These are phyloP conservation scores for Agroathelia rolfsii DNA, from an alignment of 1,284 basidiomycete species.

Conservation along the genomic window DNA sequence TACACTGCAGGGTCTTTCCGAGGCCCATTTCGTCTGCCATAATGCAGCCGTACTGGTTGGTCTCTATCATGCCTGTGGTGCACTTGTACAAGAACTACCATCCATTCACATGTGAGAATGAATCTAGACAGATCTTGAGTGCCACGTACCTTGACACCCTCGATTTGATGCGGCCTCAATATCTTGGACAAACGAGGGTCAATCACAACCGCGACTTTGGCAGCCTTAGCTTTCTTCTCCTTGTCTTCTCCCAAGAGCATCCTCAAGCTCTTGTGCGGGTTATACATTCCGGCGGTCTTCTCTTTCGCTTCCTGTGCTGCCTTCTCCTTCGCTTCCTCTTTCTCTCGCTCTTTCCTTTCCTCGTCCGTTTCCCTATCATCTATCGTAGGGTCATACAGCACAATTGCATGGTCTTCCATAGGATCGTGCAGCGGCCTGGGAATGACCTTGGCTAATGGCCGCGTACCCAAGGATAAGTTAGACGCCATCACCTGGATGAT, in stretches of 20 bases:
- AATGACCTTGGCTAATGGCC: conserved; percentile 74
- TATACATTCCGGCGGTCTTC: conserved; percentile 62
- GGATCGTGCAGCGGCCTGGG: conserved; percentile 93
- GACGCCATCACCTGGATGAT: conserved; percentile 56
- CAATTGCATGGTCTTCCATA: conserved; percentile 96
- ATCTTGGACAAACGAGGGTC: conserved; percentile 84
- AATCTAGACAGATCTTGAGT: conserved; percentile 1
- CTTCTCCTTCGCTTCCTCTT: conserved; percentile 58
- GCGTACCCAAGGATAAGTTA: conserved; percentile 77
- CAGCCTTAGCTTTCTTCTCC: conserved; percentile 53
- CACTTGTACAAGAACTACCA: conserved; percentile 87
- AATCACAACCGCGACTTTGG: conserved; percentile 94
- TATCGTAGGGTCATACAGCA: conserved; percentile 93
- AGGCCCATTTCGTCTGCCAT: conserved; percentile 99
- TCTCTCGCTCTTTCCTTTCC: conserved; percentile 60
- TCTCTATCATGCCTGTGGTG: conserved; percentile 86
- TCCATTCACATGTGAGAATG: conserved; percentile 10
- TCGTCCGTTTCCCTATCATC: conserved; percentile 87
- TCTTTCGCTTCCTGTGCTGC: conserved; percentile 56
- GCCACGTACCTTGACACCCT: conserved; percentile 82
- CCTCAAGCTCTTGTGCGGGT: conserved; percentile 89
- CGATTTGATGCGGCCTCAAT: conserved; percentile 93
- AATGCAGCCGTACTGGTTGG: conserved; percentile 93
- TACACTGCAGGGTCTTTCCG: conserved; percentile 94
- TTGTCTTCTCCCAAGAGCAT: conserved; percentile 72